These are phyloP conservation scores for Microbotryum lychnidis-dioicae DNA, from an alignment of 1,284 basidiomycete genomes.

Conservation along the genomic window DNA sequence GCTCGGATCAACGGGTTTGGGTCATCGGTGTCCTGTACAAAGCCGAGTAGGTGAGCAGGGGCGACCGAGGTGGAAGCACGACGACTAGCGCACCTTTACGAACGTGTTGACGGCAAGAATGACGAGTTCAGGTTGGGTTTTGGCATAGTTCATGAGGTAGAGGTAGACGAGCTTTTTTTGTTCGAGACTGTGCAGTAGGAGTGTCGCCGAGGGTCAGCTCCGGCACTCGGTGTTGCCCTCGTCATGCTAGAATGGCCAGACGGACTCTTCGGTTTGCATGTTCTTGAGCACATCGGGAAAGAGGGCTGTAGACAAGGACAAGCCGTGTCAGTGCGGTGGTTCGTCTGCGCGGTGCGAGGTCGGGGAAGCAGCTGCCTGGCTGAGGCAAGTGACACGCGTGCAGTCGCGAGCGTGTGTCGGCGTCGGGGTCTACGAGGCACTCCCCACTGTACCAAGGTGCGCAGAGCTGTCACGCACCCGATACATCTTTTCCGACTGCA, in stretches of 20 bases:
- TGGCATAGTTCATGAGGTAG: conserved; percentile 97
- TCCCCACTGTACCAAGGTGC: not conserved
- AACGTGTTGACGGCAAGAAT: conserved; percentile 99
- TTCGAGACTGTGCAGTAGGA: conserved; percentile 58
- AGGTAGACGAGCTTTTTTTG: conserved; percentile 97
- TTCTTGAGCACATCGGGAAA: conserved; percentile 99
- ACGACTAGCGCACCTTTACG: conserved; percentile 51
- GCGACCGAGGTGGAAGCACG: not conserved
- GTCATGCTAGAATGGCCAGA: not conserved
- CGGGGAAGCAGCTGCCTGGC: no score
- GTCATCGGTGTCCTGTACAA: conserved; percentile 77
- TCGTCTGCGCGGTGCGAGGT: no score
- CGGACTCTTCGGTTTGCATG: conserved; percentile 49
- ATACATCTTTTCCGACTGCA: conserved; percentile 63
- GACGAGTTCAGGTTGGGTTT: conserved; percentile 93
- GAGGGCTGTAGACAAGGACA: conserved; percentile 64
- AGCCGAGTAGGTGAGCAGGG: not conserved
- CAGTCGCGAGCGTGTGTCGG: no score
- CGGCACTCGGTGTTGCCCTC: not conserved
- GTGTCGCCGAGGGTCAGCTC: not conserved
- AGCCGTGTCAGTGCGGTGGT: no score
- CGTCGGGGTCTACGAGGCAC: not conserved
- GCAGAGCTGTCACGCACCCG: conserved; percentile 7
- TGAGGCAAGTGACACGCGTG: no score
- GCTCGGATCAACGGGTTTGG: conserved; percentile 93